Conservation (phyloP, 768 basidiomycete genomes). For the Lenzites betulinus region DNA sequence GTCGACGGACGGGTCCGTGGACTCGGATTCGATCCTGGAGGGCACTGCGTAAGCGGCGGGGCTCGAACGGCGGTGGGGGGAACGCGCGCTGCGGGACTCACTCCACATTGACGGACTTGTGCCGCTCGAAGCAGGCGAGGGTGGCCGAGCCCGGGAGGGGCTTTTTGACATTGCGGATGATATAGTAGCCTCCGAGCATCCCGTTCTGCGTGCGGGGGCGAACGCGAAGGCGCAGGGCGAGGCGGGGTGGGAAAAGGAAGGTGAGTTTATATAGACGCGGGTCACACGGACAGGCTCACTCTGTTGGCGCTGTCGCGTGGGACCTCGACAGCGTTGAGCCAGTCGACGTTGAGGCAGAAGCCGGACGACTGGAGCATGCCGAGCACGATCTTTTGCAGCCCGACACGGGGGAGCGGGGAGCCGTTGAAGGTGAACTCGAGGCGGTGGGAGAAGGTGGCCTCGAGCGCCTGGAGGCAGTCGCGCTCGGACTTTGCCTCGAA, state of each 20-base stretch:
- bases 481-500: constrained; percentile 53
- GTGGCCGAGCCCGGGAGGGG: constrained; percentile 35
- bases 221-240: neutral
- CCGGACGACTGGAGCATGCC: constrained; percentile 43
- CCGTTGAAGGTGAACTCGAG: constrained; percentile 49
- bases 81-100: constrained; percentile 34
- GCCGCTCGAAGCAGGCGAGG: constrained; percentile 45
- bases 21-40: constrained; percentile 46
- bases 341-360: constrained; percentile 47
- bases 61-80: neutral
- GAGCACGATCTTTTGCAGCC: constrained; percentile 45
- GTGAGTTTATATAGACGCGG: neutral
- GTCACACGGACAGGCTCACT: constrained; percentile 36
- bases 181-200: constrained; percentile 51
- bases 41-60: neutral
- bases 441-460: constrained; percentile 46
- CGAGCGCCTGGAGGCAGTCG: constrained; percentile 44
- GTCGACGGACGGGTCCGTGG: constrained; percentile 38
- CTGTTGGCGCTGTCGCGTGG: constrained; percentile 44
- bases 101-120: constrained; percentile 54
- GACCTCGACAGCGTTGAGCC: constrained; percentile 48
- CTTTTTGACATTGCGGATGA: constrained; percentile 51
- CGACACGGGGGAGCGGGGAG: constrained; percentile 38
- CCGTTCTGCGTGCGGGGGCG: constrained; percentile 40
- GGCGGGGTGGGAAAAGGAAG: constrained; percentile 9